Evolutionary conservation across 768 basidiomycete genomes (phyloP), one percentile per base, ranked within the genome.

Genomic region (Tulasnella sp.): DNA sequence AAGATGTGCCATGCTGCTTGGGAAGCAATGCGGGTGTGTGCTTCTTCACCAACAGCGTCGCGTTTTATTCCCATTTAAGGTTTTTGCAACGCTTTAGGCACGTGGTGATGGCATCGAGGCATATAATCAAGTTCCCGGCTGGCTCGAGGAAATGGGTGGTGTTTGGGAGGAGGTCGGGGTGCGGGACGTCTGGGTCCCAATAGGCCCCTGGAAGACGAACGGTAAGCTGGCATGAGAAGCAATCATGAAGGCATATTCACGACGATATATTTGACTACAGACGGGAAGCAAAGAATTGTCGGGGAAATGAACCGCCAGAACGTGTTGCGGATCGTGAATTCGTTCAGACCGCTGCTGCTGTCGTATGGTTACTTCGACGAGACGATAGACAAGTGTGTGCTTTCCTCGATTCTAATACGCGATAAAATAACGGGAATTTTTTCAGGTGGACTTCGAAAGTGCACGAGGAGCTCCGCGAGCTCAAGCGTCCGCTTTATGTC

Each of bases 311-410:
- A 42, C 38, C 25, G n/a, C 22, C 37, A 76, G 29, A 40, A 76
- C 39, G 34, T 64, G 22, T 17, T 76, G 6, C 25, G 19, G 68
- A 22, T 76, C 38, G 31, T 70, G 39, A 38, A 34, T 37, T 68
- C 67, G 1, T 31, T 76, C 37, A 37, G 68, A 1, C 75, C 75
- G 12, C 58, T 76, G 2, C 42, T 76, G 34, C 39, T 76, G 25
- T 15, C 75, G 14, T 38, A 70, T 36, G 75, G 75, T 17, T 76
- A 76, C n/a, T 76, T 76, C 36, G 67, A 34, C 15, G 67, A 76
- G 34, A 70, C 68, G 3, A 49, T 76, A 3, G 75, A 69, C 67
- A 36, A 29, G 38, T 49, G 8, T 5, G 45, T 49, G 17, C 17
- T 8, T 49, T 22, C 1, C 15, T 49, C 45, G 45, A 49, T 2